Evolutionary conservation across 1,139 yeast species (phyloP).

Genomic region (Diutina scorzettiae): DNA sequence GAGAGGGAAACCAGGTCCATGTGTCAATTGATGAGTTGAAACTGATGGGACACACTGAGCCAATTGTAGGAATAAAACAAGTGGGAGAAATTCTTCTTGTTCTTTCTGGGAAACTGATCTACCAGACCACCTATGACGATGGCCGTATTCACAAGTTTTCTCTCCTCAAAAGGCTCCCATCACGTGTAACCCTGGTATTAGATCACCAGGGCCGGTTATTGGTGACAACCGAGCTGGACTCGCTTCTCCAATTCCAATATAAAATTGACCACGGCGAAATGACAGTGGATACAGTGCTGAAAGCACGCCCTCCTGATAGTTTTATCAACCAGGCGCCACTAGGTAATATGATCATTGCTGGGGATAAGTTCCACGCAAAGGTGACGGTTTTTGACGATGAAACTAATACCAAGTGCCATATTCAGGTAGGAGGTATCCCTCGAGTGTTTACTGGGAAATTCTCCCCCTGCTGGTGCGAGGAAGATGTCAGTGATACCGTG

Average conservation of each 20-base stretch:
- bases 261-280: background rate
- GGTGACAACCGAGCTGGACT: constrained; percentile 3
- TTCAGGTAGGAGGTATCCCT: background rate
- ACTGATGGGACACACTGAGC: background rate
- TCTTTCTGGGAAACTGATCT: background rate
- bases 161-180: background rate
- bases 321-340: constrained; percentile 5
- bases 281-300: background rate
- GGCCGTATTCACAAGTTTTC: background rate
- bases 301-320: background rate
- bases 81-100: background rate
- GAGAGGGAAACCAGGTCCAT: background rate
- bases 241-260: background rate
- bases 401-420: background rate
- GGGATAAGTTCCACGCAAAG: background rate
- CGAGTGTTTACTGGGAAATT: background rate
- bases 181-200: background rate
- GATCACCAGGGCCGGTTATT: background rate
- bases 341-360: constrained; percentile 2
- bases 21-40: background rate
- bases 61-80: background rate
- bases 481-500: background rate
- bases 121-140: background rate
- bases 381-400: background rate
- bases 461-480: background rate